Evolutionary conservation across 495 filamentous ascomycete species (phyloP).

Genomic region (Xylaria castorea): DNA sequence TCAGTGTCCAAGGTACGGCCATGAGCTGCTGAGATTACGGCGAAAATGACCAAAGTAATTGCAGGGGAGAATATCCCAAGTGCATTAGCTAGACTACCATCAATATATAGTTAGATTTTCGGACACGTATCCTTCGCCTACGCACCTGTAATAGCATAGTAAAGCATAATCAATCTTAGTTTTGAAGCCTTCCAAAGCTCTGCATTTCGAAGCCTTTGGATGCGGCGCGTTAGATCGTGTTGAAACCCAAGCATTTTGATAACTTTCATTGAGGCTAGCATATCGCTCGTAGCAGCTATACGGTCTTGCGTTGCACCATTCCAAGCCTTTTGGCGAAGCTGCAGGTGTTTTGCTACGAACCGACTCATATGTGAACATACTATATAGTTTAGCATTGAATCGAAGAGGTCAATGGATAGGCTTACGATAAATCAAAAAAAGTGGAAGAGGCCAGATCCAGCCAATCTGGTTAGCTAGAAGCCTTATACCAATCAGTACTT

Average conservation of each 20-base stretch:
- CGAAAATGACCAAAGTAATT: slow-evolving; percentile 48
- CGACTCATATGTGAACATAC: slow-evolving; percentile 51
- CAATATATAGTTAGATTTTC: neutral
- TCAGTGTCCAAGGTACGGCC: slow-evolving; percentile 35
- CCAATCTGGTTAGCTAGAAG: slow-evolving; percentile 65
- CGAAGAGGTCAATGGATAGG: slow-evolving; percentile 10
- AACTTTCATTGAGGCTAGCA: slow-evolving; percentile 63
- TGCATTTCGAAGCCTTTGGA: slow-evolving; percentile 59
- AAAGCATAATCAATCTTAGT: slow-evolving; percentile 55
- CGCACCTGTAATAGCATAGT: slow-evolving; percentile 46
- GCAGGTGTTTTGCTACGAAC: slow-evolving; percentile 55
- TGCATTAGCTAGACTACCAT: slow-evolving; percentile 39
- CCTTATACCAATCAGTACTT: slow-evolving; percentile 65
- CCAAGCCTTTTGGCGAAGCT: slow-evolving; percentile 57
- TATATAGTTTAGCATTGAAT: slow-evolving; percentile 15
- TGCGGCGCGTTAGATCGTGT: slow-evolving; percentile 42
- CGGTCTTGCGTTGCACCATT: slow-evolving; percentile 60
- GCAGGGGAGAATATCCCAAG: slow-evolving; percentile 52
- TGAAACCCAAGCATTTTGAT: slow-evolving; percentile 69
- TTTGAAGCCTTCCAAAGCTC: slow-evolving; percentile 63
- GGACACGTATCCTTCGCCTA: neutral
- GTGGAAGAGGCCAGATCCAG: slow-evolving; percentile 60
- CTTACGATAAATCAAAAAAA: slow-evolving; percentile 62
- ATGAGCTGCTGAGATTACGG: slow-evolving; percentile 35
- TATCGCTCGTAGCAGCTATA: slow-evolving; percentile 57